Evolutionary conservation across 768 basidiomycete species (phyloP).

Genomic region (Boletus huronensis): DNA sequence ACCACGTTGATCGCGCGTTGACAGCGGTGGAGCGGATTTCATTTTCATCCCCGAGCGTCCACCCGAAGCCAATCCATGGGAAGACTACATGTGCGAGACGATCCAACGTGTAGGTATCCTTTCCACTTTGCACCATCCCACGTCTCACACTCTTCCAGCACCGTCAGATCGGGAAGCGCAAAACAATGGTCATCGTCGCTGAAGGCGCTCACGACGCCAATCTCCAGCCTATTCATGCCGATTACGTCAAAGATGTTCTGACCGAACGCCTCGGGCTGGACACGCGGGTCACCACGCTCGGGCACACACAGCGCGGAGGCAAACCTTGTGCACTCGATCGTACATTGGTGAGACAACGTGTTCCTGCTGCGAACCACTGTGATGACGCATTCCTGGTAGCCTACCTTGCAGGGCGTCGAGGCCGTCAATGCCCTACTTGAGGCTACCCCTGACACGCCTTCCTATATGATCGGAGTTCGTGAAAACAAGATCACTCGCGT

Average conservation of each 20-base stretch:
- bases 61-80: constrained; percentile 77
- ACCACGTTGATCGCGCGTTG: constrained; percentile 8
- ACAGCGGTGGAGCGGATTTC: constrained; percentile 88
- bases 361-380: constrained; percentile 1
- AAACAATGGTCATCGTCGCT: constrained; percentile 97
- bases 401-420: constrained; percentile 93
- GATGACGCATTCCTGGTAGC: constrained; percentile 43
- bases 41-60: constrained; percentile 97
- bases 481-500: constrained; percentile 95
- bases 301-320: constrained; percentile 96
- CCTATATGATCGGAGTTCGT: constrained; percentile 94
- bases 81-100: constrained; percentile 84
- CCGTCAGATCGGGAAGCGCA: constrained; percentile 88
- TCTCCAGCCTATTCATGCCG: constrained; percentile 88
- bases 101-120: constrained; percentile 63
- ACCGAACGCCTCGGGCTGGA: constrained; percentile 85
- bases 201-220: constrained; percentile 90
- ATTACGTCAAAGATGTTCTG: constrained; percentile 87
- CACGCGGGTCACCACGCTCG: constrained; percentile 93
- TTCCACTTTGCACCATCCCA: background rate
- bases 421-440: constrained; percentile 87
- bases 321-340: constrained; percentile 91
- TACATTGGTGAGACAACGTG: constrained; percentile 61
- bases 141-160: constrained; percentile 51
- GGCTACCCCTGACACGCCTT: constrained; percentile 84